Percentiles rank a stretch among this genome's conserved stretches.
Evolutionary conservation across 768 basidiomycete species (phyloP).

Genomic region (Tephrocybe sp.): DNA sequence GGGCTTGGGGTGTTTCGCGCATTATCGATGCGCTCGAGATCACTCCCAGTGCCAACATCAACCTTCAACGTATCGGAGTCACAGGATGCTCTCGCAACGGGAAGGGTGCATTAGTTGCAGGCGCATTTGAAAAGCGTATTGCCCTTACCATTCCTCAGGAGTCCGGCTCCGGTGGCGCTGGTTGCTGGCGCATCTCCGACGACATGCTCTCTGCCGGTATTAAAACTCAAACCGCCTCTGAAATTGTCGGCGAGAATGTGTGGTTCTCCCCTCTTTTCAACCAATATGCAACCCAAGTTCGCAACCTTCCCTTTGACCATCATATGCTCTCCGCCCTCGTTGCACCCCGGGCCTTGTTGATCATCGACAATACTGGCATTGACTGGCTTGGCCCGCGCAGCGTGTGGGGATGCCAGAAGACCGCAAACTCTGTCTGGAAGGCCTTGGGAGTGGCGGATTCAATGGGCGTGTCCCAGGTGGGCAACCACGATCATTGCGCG

Average conservation of each 20-base stretch:
- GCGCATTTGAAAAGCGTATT: constrained; percentile 57
- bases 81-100: constrained; percentile 62
- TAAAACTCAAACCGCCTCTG: constrained; percentile 49
- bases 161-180: constrained; percentile 57
- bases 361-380: constrained; percentile 54
- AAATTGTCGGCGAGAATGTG: constrained; percentile 61
- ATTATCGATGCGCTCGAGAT: constrained; percentile 59
- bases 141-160: constrained; percentile 62
- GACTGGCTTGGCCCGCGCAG: constrained; percentile 55
- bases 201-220: constrained; percentile 41
- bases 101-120: constrained; percentile 58
- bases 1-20: constrained; percentile 61
- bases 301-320: constrained; percentile 56
- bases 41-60: constrained; percentile 44
- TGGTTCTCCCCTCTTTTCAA: constrained; percentile 56
- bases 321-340: constrained; percentile 54
- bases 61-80: constrained; percentile 47
- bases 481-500: constrained; percentile 52
- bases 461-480: constrained; percentile 54
- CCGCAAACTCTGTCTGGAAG: constrained; percentile 48
- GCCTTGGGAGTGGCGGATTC: constrained; percentile 43
- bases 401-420: constrained; percentile 49
- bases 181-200: constrained; percentile 60
- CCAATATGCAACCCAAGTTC: constrained; percentile 42
- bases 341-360: constrained; percentile 51